A percentile compares a stretch with the other conserved stretches of the same genome.
These are phyloP conservation scores for Cymbopogon citratus DNA, from an alignment of 176 grass and related monocot genomes.

Conservation along the genomic window DNA sequence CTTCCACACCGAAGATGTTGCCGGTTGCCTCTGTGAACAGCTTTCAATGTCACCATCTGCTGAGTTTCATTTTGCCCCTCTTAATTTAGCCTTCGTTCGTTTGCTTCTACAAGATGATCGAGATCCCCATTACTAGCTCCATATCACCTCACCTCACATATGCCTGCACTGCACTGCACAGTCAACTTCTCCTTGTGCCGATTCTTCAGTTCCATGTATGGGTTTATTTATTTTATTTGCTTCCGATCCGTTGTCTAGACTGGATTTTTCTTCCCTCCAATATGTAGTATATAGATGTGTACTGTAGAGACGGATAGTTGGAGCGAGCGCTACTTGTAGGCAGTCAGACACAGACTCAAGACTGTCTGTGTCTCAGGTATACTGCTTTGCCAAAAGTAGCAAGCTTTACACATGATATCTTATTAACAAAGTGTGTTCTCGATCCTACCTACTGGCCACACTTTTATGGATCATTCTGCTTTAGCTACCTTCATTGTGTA, in stretches of 20 bases:
- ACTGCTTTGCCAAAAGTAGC: constrained; percentile 8
- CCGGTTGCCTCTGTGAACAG: not conserved
- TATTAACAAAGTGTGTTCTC: not conserved
- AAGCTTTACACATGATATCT: not conserved
- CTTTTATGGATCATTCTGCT: constrained; percentile 5
- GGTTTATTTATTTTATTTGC: too few relatives aligned
- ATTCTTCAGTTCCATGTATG: not conserved
- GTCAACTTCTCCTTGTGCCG: not conserved
- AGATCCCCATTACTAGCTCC: not conserved
- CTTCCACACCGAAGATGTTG: not conserved
- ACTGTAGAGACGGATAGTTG: not conserved
- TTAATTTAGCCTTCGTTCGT: not conserved
- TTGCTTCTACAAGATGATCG: not conserved
- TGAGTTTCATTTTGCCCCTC: not conserved
- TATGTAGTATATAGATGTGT: not conserved
- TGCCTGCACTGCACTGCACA: not conserved
- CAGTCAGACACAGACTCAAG: not conserved
- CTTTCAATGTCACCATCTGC: not conserved
- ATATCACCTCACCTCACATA: not conserved
- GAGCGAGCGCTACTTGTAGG: not conserved
- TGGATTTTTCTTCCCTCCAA: not conserved
- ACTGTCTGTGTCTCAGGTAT: not conserved
- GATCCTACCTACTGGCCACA: not conserved
- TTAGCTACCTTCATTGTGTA: not conserved
- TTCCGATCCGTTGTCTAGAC: not conserved